phyloP scores from a whole-genome alignment of 129 eudicot genomes.

The Sambucus nigra region DNA sequence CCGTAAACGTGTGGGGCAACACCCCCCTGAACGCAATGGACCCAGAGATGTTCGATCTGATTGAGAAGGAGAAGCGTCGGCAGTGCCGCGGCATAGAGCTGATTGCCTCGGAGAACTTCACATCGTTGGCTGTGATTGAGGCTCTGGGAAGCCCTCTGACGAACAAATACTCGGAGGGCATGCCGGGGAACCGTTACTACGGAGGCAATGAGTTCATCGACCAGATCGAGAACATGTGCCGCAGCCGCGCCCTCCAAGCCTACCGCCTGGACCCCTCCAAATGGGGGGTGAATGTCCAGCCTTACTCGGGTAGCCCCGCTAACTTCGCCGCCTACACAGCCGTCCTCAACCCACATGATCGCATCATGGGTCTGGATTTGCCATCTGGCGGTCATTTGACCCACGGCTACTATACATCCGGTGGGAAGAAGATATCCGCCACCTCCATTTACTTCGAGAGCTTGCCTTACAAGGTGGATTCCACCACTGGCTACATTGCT shows the following conservation, averaged over 20 bases:
- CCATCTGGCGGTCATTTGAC: slow-evolving; percentile 97
- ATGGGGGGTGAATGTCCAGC: slow-evolving; percentile 99
- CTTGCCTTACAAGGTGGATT: slow-evolving; percentile 91
- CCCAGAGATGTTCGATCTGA: slow-evolving; percentile 85
- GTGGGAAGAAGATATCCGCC: slow-evolving; percentile 84
- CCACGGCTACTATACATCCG: slow-evolving; percentile 80
- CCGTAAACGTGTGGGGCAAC: slow-evolving; percentile 82
- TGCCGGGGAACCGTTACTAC: slow-evolving; percentile 97
- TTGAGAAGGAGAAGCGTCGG: slow-evolving; percentile 84
- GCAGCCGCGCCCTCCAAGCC: slow-evolving; percentile 56
- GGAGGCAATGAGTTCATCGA: slow-evolving; percentile 95
- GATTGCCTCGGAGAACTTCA: slow-evolving; percentile 95
- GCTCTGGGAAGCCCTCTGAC: slow-evolving; percentile 87
- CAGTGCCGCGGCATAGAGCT: slow-evolving; percentile 91
- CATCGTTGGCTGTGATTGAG: slow-evolving; percentile 91
- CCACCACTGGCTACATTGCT: slow-evolving; percentile 70
- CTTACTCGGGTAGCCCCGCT: slow-evolving; percentile 85
- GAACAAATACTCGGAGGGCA: slow-evolving; percentile 95
- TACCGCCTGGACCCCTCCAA: slow-evolving; percentile 64
- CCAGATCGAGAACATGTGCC: slow-evolving; percentile 74
- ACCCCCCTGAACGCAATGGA: slow-evolving; percentile 46
- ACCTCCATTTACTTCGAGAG: slow-evolving; percentile 96
- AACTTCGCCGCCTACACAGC: slow-evolving; percentile 94
- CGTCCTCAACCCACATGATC: slow-evolving; percentile 68
- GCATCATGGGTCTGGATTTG: slow-evolving; percentile 92